These are phyloP conservation scores for Uronychia binucleata DNA, from an alignment of 73 alveolate species.

Conservation along the genomic window DNA sequence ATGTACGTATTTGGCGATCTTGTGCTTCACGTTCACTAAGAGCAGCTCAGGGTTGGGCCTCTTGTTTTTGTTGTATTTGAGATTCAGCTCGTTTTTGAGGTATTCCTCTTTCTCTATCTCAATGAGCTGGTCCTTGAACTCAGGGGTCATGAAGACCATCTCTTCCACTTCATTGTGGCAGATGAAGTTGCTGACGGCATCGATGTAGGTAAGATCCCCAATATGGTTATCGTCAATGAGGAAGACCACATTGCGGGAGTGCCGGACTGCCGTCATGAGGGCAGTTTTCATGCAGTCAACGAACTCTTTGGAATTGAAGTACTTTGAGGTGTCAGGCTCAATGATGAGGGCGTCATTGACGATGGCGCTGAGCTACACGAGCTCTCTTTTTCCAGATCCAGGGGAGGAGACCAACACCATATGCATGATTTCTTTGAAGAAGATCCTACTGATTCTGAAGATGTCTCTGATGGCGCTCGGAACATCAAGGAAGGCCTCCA, in stretches of 20 bases:
- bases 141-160: not conserved
- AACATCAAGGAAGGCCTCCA: constrained; percentile 53
- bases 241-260: constrained; percentile 3
- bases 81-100: not conserved
- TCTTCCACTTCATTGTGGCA: not conserved
- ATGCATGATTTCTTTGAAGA: constrained; percentile 45
- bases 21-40: constrained; percentile 7
- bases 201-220: constrained; percentile 47
- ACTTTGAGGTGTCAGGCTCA: constrained; percentile 32
- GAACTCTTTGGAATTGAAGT: constrained; percentile 25
- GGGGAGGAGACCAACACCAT: constrained; percentile 28
- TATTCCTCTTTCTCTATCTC: constrained; percentile 2
- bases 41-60: constrained; percentile 12
- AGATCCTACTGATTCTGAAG: constrained; percentile 48
- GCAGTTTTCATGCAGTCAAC: constrained; percentile 33
- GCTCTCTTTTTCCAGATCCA: constrained; percentile 42
- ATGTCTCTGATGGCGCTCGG: constrained; percentile 48
- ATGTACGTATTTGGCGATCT: constrained; percentile 32
- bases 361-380: constrained; percentile 22
- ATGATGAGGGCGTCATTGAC: constrained; percentile 45
- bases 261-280: constrained; percentile 28
- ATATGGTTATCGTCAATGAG: constrained; percentile 33
- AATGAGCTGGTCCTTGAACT: constrained; percentile 10
- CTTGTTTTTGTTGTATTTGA: not conserved
- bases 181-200: constrained; percentile 34